These are phyloP conservation scores for Schizophyllum commune DNA, from an alignment of 1,284 basidiomycete species.

Conservation along the genomic window DNA sequence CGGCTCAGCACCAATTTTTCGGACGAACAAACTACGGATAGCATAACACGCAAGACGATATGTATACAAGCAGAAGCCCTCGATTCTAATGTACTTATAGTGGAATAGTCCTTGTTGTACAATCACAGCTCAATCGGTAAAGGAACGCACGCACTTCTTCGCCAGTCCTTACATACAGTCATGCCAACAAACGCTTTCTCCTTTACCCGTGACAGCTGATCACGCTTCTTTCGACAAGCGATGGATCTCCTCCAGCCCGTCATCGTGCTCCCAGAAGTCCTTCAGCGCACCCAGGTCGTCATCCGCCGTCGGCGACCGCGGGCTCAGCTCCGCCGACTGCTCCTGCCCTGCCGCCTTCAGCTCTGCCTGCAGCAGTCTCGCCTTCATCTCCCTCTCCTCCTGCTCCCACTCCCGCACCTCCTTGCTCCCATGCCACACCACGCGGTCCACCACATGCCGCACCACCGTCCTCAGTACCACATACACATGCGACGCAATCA, in stretches of 20 bases:
- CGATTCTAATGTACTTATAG: neutral
- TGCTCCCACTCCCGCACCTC: slow-evolving; percentile 53
- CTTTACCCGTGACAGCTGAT: neutral
- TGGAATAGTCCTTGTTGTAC: neutral
- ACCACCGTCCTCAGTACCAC: slow-evolving; percentile 59
- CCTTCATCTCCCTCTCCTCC: slow-evolving; percentile 57
- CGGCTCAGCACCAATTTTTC: too few species aligned
- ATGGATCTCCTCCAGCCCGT: slow-evolving; percentile 57
- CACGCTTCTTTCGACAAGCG: slow-evolving; percentile 54
- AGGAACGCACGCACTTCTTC: too few species aligned
- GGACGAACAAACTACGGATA: too few species aligned
- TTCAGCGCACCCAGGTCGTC: slow-evolving; percentile 15
- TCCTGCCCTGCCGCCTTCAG: slow-evolving; percentile 8
- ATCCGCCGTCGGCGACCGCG: slow-evolving; percentile 9
- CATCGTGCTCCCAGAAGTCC: slow-evolving; percentile 59
- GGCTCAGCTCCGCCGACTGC: slow-evolving; percentile 4
- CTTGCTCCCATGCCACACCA: slow-evolving; percentile 65
- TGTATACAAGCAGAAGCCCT: neutral
- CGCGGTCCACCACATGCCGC: slow-evolving; percentile 62
- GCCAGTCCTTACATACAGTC: too few species aligned
- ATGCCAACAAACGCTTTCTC: too few species aligned
- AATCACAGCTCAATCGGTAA: neutral
- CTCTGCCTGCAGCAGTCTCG: slow-evolving; percentile 44
- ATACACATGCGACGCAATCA: slow-evolving; percentile 78
- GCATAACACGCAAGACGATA: too few species aligned